Base-by-base conservation (phyloP, 768 basidiomycete genomes). In the Leccinum incarnatum region DNA sequence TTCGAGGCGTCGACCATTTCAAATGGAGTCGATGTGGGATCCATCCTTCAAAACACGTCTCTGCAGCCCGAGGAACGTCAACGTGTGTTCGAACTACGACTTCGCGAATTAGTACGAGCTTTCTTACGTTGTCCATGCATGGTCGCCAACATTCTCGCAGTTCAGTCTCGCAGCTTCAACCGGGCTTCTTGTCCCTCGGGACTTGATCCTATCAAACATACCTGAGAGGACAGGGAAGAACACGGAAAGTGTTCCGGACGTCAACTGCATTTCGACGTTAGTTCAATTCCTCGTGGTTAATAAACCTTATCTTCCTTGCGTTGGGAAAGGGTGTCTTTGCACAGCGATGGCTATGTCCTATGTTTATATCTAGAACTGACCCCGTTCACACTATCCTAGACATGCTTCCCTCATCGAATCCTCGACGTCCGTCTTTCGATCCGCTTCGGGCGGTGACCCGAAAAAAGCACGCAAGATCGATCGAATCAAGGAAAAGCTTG, bases 401-500 rank as follows among this genome's bases (percentile, higher is more conserved):
- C 2, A 30, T n/a, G 0, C 9, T 11, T n/a, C 8, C 0, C 6
- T 0, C 2, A 23, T 32, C 1, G 14, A 40, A 25, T 25, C 11
- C 4, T 46, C 8, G 21, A 46, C 50, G 1, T 32, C 54, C 2
- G 21, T 53, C 7, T 36, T 55, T 11, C 53, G 47, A 5, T 17
- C 21, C 1, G 23, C 40, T 14, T 5, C 19, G 0, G 32, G 37
- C 12, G 12, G 21, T 1, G 47, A 57, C 15, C 1, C 14, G 2
- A 21, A 40, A 11, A 54, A 21, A 14, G 23, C 11, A 7, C 49
- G 12, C 10, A 62, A 54, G 59, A 54, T 63, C 0, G 42, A 55
- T n/a, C 17, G 23, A 21, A 58, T 65, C 46, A 60, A 54, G 12
- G 7, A 53, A 10, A 42, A 21, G 8, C 54, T 61, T 2, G 32